Base-by-base conservation (phyloP, 2,329 filamentous ascomycete genomes). In the Curvularia hawaiiensis region DNA sequence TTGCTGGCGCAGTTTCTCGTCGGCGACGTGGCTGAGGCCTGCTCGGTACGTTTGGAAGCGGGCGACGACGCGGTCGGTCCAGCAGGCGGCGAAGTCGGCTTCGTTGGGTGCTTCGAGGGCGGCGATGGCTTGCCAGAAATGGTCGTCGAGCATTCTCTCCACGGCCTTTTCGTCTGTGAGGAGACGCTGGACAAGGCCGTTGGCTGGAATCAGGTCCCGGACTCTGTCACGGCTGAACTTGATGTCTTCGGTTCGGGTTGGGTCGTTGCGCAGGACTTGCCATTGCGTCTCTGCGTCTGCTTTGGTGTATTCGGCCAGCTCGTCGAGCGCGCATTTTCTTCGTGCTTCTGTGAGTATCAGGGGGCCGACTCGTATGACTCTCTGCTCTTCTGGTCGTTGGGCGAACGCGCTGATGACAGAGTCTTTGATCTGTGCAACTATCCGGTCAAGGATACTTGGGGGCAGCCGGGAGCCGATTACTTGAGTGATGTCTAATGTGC, bases 1-100 rank as follows among this genome's bases (percentile, higher is more conserved):
- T 49, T 77, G 74, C n/a, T 65, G 65, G 28, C 59, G 65, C 1
- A 78, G 56, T 45, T 73, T 78, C 12, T 59, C 26, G 30, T 77
- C 75, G 0, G 61, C 44, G 24, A 77, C 54, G 14, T 55, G 41
- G 7, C 56, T 35, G 4, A 75, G 50, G 3, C 66, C 73, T 3
- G 66, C 55, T 6, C n/a, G 60, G 54, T 78, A 74, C 33, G 69
- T 63, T 11, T 60, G 46, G 9, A 66, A 31, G 47, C 74, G 69
- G 38, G 65, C 52, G 14, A 59, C 35, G 3, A 76, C 67, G 11
- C 72, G 69, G 11, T 75, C 71, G 3, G 41, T 65, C 75, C 75
- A 78, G 54, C 71, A 73, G 7, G 51, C 50, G 3, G 68, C 61
- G 48, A 78, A 75, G 0, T 65, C 63, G 3, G 57, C 52, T 53